Conservation (phyloP, 495 filamentous ascomycete genomes). For the Penicillium samsonianum region DNA sequence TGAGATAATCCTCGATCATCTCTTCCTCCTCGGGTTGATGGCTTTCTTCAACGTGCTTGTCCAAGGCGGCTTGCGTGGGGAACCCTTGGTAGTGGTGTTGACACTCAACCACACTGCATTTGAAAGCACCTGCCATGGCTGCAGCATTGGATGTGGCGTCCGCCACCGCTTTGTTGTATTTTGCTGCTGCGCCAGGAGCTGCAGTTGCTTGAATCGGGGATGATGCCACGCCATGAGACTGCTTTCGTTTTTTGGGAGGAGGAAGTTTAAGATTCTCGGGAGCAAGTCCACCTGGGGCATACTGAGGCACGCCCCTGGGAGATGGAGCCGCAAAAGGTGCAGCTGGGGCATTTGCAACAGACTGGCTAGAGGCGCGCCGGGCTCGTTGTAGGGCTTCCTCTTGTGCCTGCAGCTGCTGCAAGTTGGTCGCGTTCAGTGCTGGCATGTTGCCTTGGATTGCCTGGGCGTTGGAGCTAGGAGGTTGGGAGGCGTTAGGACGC, state of each 20-base stretch:
- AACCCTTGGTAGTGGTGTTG: slow-evolving; percentile 50
- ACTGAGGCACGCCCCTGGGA: slow-evolving; percentile 67
- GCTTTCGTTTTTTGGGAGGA: slow-evolving; percentile 59
- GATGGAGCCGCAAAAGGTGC: slow-evolving; percentile 71
- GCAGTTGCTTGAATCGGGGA: slow-evolving; percentile 34
- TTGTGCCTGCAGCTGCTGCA: slow-evolving; percentile 57
- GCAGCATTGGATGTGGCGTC: slow-evolving; percentile 38
- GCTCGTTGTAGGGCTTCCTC: slow-evolving; percentile 48
- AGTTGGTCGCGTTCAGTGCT: slow-evolving; percentile 64
- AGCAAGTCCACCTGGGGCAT: slow-evolving; percentile 48
- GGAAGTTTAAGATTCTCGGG: slow-evolving; percentile 63
- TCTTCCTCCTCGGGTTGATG: slow-evolving; percentile 48
- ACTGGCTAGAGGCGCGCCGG: slow-evolving; percentile 57
- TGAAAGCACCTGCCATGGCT: slow-evolving; percentile 36
- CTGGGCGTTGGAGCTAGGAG: slow-evolving; percentile 26
- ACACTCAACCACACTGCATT: slow-evolving; percentile 49
- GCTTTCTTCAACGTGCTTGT: slow-evolving; percentile 49
- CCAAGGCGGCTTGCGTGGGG: slow-evolving; percentile 43
- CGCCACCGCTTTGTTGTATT: slow-evolving; percentile 38
- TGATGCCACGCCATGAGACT: slow-evolving; percentile 42
- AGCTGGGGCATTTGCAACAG: slow-evolving; percentile 58
- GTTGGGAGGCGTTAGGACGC: slow-evolving; percentile 31
- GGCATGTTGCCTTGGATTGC: slow-evolving; percentile 39
- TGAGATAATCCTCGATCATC: slow-evolving; percentile 47
- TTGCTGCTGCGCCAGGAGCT: slow-evolving; percentile 31